Evolutionary conservation across 768 basidiomycete genomes (phyloP), one percentile per base, ranked within the genome.

Genomic region (Cyclocybe aegerita): DNA sequence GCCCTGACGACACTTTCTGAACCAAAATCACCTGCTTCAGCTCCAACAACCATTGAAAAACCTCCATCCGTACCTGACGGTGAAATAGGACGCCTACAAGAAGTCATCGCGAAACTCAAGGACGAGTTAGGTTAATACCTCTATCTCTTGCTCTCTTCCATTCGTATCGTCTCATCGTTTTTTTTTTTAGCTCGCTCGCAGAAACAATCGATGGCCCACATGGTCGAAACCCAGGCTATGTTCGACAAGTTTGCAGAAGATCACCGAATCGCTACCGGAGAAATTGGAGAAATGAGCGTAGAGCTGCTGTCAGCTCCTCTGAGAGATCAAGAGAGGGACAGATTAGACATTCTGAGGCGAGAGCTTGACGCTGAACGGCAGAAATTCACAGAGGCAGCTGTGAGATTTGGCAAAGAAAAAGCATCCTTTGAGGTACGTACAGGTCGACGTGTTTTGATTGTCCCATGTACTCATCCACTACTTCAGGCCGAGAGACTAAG

Each of bases 361-460:
- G 78, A 85, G 39, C 79, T 92, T 4, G 83, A 90, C 43, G 70
- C 76, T 12, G 88, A 92, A 55, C 78, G 85, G 8, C 70, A 70
- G 46, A 80, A 80, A 51, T 82, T 88, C 54, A 81, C 82, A 0
- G 80, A 83, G 52, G 84, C 84, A 15, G 75, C 84, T 9, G 68
- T 87, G 14, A 76, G 73, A 50, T 68, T 92, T 17, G 82, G 82
- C 1, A 77, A 79, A 56, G 88, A 91, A 49, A 81, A 79, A 61
- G 78, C 82, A 2, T 68, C 71, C 4, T 64, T 91, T 9, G 87
- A 90, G 80, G 90, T 89, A 62, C 50, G 49, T 37, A 10, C 52
- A 23, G 15, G 11, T 31, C 46, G 5, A 10, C 43, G 43, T 47
- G 10, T 31, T 7, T 49, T 38, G 29, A 23, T 39, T 39, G 38